phyloP scores from a whole-genome alignment of 768 basidiomycete species.

The Podaxis carcinomalis region DNA sequence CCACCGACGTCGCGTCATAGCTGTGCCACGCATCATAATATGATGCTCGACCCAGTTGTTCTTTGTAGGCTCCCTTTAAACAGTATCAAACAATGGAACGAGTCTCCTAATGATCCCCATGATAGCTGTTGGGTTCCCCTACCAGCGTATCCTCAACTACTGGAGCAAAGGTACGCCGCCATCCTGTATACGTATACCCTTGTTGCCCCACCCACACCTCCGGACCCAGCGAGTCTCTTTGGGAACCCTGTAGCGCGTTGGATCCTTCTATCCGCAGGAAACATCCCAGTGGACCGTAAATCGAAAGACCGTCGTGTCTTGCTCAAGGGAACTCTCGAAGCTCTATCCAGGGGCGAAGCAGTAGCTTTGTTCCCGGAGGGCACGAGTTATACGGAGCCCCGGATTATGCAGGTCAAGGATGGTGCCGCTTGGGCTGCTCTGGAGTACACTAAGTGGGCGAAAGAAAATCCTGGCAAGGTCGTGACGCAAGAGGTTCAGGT shows the following conservation, averaged over 20 bases:
- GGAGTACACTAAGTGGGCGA: conserved; percentile 83
- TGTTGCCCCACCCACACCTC: neutral
- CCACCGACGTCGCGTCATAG: conserved; percentile 14
- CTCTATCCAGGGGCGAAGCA: conserved; percentile 70
- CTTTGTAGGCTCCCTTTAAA: conserved; percentile 53
- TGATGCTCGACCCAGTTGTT: conserved; percentile 87
- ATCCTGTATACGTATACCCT: neutral
- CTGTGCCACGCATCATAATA: conserved; percentile 72
- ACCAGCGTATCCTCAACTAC: conserved; percentile 78
- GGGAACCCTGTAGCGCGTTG: conserved; percentile 68
- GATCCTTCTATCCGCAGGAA: conserved; percentile 86
- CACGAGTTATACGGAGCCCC: conserved; percentile 89
- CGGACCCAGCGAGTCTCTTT: conserved; percentile 64
- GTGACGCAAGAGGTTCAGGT: conserved; percentile 51
- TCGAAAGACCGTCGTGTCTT: conserved; percentile 86
- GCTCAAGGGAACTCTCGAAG: conserved; percentile 87
- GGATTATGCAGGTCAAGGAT: conserved; percentile 90
- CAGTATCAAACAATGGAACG: no score
- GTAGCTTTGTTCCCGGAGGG: conserved; percentile 96
- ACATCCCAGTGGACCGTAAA: conserved; percentile 95
- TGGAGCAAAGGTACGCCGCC: conserved; percentile 83
- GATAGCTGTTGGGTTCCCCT: conserved; percentile 77
- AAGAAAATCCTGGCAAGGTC: conserved; percentile 46
- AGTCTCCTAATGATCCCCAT: conserved; percentile 1
- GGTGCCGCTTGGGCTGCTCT: conserved; percentile 94